phyloP scores from a whole-genome alignment of 176 grass and related monocot species.

The Dactylis glomerata region DNA sequence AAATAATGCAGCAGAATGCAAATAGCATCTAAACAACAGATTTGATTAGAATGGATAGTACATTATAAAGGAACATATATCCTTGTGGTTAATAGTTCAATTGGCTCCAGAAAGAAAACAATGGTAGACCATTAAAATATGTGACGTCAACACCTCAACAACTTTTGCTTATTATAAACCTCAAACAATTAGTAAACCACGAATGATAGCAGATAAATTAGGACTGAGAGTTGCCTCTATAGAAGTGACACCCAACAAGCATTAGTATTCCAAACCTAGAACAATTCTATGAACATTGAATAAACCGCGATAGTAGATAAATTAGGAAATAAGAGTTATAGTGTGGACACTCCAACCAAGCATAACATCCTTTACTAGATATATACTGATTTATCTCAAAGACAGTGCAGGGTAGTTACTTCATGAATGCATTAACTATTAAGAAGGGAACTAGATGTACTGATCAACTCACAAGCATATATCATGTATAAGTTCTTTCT shows the following conservation, averaged over 20 bases:
- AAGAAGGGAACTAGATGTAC: background rate
- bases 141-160: background rate
- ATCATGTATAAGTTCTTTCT: background rate
- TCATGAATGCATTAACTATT: background rate
- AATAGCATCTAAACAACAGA: background rate
- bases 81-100: background rate
- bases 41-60: background rate
- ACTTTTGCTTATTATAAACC: background rate
- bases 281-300: background rate
- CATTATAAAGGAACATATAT: background rate
- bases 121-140: background rate
- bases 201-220: background rate
- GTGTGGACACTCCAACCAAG: background rate
- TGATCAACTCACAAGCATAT: background rate
- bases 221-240: background rate
- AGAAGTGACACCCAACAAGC: background rate
- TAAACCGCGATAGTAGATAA: background rate
- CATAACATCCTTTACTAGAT: background rate
- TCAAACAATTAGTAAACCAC: background rate
- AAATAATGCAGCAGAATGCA: background rate
- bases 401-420: background rate
- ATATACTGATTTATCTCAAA: background rate
- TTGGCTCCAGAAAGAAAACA: background rate
- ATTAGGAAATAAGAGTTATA: background rate
- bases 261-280: background rate